Conservation (phyloP, 2,329 filamentous ascomycete genomes). For the Pestalotiopsis fici region DNA sequence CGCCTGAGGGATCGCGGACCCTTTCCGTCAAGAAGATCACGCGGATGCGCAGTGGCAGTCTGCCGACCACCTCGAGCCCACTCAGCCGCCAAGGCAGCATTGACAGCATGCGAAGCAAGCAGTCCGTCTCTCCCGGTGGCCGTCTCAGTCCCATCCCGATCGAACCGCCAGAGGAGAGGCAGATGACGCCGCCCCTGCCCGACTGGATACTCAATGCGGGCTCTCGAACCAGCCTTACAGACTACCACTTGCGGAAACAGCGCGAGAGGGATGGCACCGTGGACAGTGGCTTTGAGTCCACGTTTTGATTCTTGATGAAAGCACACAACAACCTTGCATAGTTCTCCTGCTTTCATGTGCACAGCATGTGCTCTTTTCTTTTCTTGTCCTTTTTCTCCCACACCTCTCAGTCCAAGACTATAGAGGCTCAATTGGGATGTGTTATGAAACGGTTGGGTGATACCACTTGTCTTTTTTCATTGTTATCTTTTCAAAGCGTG, state of each 20-base stretch:
- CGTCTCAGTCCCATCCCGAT: constrained; percentile 18
- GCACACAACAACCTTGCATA: no score
- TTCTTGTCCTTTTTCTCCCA: neutral
- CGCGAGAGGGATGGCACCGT: constrained; percentile 17
- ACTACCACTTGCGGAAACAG: constrained; percentile 42
- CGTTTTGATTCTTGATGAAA: neutral
- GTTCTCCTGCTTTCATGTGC: neutral
- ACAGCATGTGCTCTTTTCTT: neutral
- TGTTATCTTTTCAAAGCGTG: neutral
- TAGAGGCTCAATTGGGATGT: neutral
- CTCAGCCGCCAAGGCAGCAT: constrained; percentile 51
- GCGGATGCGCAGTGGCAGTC: constrained; percentile 58
- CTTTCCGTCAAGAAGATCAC: constrained; percentile 56
- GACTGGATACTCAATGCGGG: constrained; percentile 61
- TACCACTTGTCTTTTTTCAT: constrained; percentile 6
- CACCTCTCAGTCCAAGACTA: neutral
- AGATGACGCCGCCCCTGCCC: constrained; percentile 61
- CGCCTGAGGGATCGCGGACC: constrained; percentile 67
- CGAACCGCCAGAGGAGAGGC: constrained; percentile 36
- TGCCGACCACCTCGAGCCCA: constrained; percentile 48
- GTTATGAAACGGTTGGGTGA: constrained; percentile 1
- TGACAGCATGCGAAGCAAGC: constrained; percentile 43
- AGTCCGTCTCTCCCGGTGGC: constrained; percentile 20
- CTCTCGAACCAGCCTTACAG: constrained; percentile 49
- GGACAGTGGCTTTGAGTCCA: neutral